These are phyloP conservation scores for Claviceps quebecensis DNA, from an alignment of 2,329 filamentous ascomycete genomes.

Conservation along the genomic window DNA sequence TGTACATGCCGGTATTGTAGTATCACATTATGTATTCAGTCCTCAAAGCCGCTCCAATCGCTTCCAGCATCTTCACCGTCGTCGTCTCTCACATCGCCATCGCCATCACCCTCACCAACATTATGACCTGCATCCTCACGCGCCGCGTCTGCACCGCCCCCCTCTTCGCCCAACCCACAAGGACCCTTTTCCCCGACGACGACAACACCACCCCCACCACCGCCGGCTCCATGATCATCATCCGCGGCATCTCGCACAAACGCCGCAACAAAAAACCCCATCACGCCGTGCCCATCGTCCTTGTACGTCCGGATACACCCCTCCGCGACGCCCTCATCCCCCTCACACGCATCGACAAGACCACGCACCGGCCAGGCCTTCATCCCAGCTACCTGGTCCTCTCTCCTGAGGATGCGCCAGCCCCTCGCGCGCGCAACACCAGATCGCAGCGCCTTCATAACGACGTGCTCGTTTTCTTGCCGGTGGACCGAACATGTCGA, in stretches of 20 bases:
- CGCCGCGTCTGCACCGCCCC: constrained; percentile 26
- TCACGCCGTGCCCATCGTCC: constrained; percentile 67
- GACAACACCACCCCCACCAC: not conserved
- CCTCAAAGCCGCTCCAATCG: constrained; percentile 9
- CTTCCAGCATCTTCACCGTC: constrained; percentile 8
- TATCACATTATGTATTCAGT: constrained; percentile 1
- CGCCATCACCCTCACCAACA: constrained; percentile 22
- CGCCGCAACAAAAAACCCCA: constrained; percentile 91
- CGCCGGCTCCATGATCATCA: no score
- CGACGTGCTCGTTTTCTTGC: constrained; percentile 80
- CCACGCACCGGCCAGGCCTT: constrained; percentile 59
- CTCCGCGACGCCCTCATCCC: constrained; percentile 44
- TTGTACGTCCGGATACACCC: constrained; percentile 73
- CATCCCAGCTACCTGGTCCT: constrained; percentile 65
- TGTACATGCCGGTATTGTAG: no score
- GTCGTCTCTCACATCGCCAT: constrained; percentile 10
- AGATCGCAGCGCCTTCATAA: constrained; percentile 56
- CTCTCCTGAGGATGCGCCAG: constrained; percentile 63
- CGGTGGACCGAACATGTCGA: constrained; percentile 85
- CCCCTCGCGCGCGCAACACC: constrained; percentile 49
- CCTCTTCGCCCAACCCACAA: constrained; percentile 39
- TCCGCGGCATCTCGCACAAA: constrained; percentile 40
- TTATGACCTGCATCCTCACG: constrained; percentile 25
- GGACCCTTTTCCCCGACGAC: constrained; percentile 30
- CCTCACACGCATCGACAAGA: constrained; percentile 31